A percentile compares a stretch with the other conserved stretches of the same genome.
phyloP scores from a whole-genome alignment of 2,329 filamentous ascomycete genomes.

The Colletotrichum sublineola region DNA sequence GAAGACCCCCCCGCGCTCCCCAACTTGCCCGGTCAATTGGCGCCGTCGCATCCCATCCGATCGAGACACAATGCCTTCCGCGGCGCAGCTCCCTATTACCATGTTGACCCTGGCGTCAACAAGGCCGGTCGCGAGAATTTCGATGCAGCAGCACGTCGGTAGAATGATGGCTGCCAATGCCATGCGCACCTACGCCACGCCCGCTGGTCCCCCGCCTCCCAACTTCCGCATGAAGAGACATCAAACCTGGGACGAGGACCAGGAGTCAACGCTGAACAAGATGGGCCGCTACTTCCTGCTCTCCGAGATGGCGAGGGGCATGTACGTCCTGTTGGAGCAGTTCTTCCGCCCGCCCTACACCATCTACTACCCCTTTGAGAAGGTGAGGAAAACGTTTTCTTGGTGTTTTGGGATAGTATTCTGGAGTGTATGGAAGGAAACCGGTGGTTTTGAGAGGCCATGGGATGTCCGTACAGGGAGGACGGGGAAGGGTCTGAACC shows the following conservation, averaged over 20 bases:
- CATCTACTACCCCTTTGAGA: constrained; percentile 99
- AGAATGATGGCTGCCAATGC: constrained; percentile 41
- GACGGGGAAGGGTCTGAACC: neutral
- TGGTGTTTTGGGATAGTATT: neutral
- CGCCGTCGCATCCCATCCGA: constrained; percentile 30
- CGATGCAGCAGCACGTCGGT: constrained; percentile 28
- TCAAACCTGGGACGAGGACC: constrained; percentile 83
- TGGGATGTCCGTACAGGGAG: neutral
- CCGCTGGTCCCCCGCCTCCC: constrained; percentile 81
- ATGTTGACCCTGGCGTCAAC: constrained; percentile 40
- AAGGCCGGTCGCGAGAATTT: constrained; percentile 37
- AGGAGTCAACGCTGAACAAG: constrained; percentile 83
- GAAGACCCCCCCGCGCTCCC: neutral
- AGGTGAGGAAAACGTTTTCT: constrained; percentile 64
- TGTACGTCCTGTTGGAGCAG: constrained; percentile 98
- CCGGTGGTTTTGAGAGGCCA: neutral
- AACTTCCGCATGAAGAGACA: constrained; percentile 83
- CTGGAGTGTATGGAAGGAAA: neutral
- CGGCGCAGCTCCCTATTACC: constrained; percentile 42
- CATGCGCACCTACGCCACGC: constrained; percentile 69
- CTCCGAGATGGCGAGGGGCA: constrained; percentile 95
- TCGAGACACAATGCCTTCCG: constrained; percentile 40
- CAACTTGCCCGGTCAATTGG: constrained; percentile 40
- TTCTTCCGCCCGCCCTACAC: constrained; percentile 99
- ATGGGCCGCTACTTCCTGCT: constrained; percentile 95